These are phyloP conservation scores for Protoeuglena noctilucae DNA, from an alignment of 139 green algal genomes.

Conservation along the genomic window DNA sequence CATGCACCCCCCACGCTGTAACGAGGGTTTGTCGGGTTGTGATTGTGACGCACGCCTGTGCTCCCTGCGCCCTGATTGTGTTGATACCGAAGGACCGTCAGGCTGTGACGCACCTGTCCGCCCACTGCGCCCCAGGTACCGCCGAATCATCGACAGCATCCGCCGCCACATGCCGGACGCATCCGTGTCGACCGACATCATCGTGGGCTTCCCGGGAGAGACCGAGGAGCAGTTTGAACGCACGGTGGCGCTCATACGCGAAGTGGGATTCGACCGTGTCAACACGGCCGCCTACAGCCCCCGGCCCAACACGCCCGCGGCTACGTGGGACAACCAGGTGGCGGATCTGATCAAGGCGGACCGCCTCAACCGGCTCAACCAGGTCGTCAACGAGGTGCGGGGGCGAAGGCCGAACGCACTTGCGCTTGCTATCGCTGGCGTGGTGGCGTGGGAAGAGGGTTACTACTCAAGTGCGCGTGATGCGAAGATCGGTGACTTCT, in stretches of 20 bases:
- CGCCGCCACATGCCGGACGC: slow-evolving; percentile 85
- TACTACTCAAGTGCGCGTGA: not conserved
- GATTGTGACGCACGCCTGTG: too few relatives aligned
- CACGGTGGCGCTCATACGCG: slow-evolving; percentile 62
- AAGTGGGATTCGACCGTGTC: slow-evolving; percentile 86
- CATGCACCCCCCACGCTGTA: too few relatives aligned
- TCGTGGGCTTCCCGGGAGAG: slow-evolving; percentile 93
- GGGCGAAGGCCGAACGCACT: not conserved
- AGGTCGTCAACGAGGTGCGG: slow-evolving; percentile 59
- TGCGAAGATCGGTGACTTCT: slow-evolving; percentile 10
- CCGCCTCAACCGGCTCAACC: slow-evolving; percentile 80
- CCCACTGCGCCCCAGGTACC: too few relatives aligned
- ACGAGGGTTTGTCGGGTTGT: too few relatives aligned
- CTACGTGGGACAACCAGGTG: slow-evolving; percentile 67
- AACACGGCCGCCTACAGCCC: slow-evolving; percentile 84
- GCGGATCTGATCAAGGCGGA: slow-evolving; percentile 86
- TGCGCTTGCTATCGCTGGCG: not conserved
- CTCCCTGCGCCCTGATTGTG: too few relatives aligned
- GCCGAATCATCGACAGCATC: slow-evolving; percentile 85
- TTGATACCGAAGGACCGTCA: too few relatives aligned
- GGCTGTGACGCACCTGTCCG: too few relatives aligned
- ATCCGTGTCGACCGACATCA: slow-evolving; percentile 75
- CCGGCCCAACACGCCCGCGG: slow-evolving; percentile 82
- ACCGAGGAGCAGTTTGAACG: slow-evolving; percentile 86
- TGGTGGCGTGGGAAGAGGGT: not conserved